Base-by-base conservation (phyloP, 106 monocot genomes). In the Iris macrosiphon region DNA sequence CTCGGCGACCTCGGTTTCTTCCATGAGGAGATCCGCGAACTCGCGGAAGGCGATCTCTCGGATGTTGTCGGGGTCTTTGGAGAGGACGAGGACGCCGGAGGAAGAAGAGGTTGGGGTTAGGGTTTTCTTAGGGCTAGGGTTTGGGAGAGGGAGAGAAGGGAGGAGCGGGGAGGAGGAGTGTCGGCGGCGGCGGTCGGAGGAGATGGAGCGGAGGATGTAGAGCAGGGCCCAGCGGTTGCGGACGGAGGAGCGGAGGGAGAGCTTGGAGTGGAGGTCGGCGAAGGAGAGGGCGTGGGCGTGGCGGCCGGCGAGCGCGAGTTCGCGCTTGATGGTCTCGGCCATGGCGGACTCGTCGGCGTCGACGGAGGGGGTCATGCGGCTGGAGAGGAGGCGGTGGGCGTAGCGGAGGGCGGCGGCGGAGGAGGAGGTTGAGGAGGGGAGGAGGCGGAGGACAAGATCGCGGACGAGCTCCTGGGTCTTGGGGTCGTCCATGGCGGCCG, bases 61-160 rank as follows among this genome's bases (percentile, higher is more conserved):
- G 48, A 92, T 65, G 62, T 79, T 93, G 25, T 80, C 83, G 3
- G 87, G 80, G 57, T 93, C 87, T 63, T 88, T 93, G 31, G 87
- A 69, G 40, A 92, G 41, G 20, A 76, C 67, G 11, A 92, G 73
- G 3, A 78, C 44, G 2, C n/a, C 35, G 4, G 27, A 46, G 4
- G 34, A 26, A 8, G 43, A 43, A 15, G 59, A 34, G 34, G 34
- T 35, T 35, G 4, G 34, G 34, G 4, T 4, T 6, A 10, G 34
- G 34, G 34, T 6, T 35, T 4, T 35, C 7, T 4, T 6, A 6
- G 34, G 34, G 34, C 7, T 4, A 6, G 7, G 34, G 34, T 6
- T 35, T 67, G 46, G 20, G 87, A 80, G 64, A 83, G 57, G 33
- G 82, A 75, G 20, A 67, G 62, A 67, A 86, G 72, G 57, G 85